A percentile compares a stretch with the other conserved stretches of the same genome.
Evolutionary conservation across 2,329 filamentous ascomycete genomes (phyloP).

Genomic region (Penicillium sp.): DNA sequence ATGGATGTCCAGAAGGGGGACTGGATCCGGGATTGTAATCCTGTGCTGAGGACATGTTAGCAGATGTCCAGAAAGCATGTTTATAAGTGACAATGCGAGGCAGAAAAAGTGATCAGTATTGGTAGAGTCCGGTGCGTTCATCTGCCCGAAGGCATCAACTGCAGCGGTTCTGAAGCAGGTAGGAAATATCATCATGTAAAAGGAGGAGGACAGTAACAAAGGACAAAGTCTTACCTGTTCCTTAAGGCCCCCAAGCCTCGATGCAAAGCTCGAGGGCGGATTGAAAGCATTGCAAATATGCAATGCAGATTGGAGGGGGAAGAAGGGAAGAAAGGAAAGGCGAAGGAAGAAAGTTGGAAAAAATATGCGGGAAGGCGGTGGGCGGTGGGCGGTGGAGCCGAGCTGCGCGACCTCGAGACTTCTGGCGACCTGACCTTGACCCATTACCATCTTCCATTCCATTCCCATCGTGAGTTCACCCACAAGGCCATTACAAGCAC

Average conservation of each 20-base stretch:
- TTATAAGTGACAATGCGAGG: constrained; percentile 20
- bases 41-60: constrained; percentile 34
- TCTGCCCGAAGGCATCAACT: constrained; percentile 59
- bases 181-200: constrained; percentile 49
- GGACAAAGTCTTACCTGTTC: constrained; percentile 39
- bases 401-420: constrained; percentile 29
- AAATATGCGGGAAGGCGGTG: constrained; percentile 15
- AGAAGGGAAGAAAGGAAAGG: constrained; percentile 19
- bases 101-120: constrained; percentile 20
- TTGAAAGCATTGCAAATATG: constrained; percentile 41
- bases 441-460: constrained; percentile 16
- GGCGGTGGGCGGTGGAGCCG: constrained; percentile 27
- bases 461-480: neutral
- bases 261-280: constrained; percentile 41
- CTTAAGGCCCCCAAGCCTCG: constrained; percentile 33
- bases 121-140: constrained; percentile 43
- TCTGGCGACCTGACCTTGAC: constrained; percentile 13
- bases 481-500: neutral
- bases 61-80: constrained; percentile 14
- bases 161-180: constrained; percentile 67
- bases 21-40: constrained; percentile 18
- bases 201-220: constrained; percentile 7
- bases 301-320: constrained; percentile 18
- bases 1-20: constrained; percentile 2
- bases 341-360: constrained; percentile 8